These are phyloP conservation scores for Russula olivacea DNA, from an alignment of 768 basidiomycete genomes.

Conservation along the genomic window DNA sequence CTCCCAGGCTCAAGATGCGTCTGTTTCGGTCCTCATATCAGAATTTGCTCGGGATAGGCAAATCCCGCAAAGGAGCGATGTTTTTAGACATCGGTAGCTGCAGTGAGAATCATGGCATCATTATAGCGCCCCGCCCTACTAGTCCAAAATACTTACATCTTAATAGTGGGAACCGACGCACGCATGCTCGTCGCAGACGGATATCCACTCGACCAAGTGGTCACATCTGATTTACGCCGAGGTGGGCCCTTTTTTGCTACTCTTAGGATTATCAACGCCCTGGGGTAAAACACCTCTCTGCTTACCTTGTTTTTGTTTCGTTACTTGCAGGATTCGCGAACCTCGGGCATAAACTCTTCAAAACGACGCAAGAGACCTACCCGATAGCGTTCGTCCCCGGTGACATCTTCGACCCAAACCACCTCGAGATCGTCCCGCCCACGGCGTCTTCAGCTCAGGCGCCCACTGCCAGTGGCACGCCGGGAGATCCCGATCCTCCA, in stretches of 20 bases:
- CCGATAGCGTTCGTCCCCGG: slow-evolving; percentile 52
- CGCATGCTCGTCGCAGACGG: slow-evolving; percentile 40
- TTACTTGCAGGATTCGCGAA: slow-evolving; percentile 48
- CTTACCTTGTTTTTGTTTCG: neutral
- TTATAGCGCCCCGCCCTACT: neutral
- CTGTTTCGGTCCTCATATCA: neutral
- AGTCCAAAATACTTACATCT: neutral
- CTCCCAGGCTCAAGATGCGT: slow-evolving; percentile 7
- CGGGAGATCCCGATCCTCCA: neutral
- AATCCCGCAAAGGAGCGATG: slow-evolving; percentile 34
- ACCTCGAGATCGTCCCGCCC: slow-evolving; percentile 34
- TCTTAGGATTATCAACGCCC: neutral
- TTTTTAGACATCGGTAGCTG: slow-evolving; percentile 45
- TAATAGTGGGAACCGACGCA: slow-evolving; percentile 39
- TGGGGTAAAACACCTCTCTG: neutral
- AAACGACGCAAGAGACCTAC: slow-evolving; percentile 45
- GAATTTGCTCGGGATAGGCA: slow-evolving; percentile 30
- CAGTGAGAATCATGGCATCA: slow-evolving; percentile 30
- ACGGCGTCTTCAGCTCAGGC: slow-evolving; percentile 28
- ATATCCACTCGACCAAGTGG: slow-evolving; percentile 36
- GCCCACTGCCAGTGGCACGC: slow-evolving; percentile 9
- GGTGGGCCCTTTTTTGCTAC: slow-evolving; percentile 28
- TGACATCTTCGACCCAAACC: slow-evolving; percentile 43
- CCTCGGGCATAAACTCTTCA: slow-evolving; percentile 56
- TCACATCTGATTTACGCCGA: slow-evolving; percentile 37